Base-by-base conservation (phyloP, 768 basidiomycete species). In the Russula lepida region DNA sequence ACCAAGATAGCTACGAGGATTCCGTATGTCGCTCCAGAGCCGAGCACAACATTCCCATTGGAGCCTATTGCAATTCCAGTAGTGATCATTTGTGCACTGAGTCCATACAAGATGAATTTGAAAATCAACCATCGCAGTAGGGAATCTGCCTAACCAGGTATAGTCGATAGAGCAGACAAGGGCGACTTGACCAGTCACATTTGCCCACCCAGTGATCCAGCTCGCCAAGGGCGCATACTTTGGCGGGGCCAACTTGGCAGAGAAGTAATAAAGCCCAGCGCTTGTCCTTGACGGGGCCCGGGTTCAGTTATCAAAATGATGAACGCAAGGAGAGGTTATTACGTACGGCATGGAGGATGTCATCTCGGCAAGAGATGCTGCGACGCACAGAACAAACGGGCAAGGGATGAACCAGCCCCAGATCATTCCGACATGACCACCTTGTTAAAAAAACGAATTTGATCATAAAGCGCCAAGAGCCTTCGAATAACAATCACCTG, bases 241-340 rank as follows among this genome's bases (percentile, higher is more conserved):
- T 6, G 78, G 77, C 1, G 85, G 84, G 2, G 88, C 87, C 47
- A 89, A 71, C 68, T 85, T 88, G 0, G 87, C 84, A 2, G 87
- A 85, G 71, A 88, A 89, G 70, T 88, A 89, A 69, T 89, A 89
- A 19, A 89, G 74, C 0, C 87, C 88, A 7, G 88, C 87, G 64
- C 87, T 89, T 25, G 88, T 89, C 55, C 87, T 89, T 55, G 13
- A n/a, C 32, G 28, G 1, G 8, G 35, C 15, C 6, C 35, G 30
- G 30, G 21, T 39, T 21, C 27, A 56, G 51, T 9, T 28, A 55
- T 35, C 12, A 21, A 47, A 21, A 33, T 23, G 11, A 15, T 0
- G 6, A 7, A 39, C 23, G 33, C 15, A 30, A 32, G 32, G 4
- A 33, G 21, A 30, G 25, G 39, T 21, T 13, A 59, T 21, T 13